A percentile compares a stretch with the other conserved stretches of the same genome.
Evolutionary conservation across 1,284 basidiomycete species (phyloP).

Genomic region (Malassezia vespertilionis): DNA sequence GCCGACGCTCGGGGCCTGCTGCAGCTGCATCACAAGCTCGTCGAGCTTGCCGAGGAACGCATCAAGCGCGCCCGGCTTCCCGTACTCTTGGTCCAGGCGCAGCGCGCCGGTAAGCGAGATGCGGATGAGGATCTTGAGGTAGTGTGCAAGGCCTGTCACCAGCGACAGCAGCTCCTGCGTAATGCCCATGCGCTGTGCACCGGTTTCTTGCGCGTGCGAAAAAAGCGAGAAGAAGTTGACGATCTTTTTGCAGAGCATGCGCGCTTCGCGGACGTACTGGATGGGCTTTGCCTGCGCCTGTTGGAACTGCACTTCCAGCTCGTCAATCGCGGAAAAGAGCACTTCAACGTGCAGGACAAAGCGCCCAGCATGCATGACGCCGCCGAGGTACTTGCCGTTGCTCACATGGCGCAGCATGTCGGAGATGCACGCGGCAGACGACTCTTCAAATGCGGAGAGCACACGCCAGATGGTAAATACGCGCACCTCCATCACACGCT

Average conservation of each 20-base stretch:
- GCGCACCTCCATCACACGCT: slow-evolving; percentile 88
- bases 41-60: slow-evolving; percentile 76
- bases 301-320: slow-evolving; percentile 82
- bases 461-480: slow-evolving; percentile 99
- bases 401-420: slow-evolving; percentile 94
- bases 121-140: slow-evolving; percentile 96
- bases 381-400: slow-evolving; percentile 87
- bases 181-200: slow-evolving; percentile 79
- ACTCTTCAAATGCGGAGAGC: slow-evolving; percentile 93
- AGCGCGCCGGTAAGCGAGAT: slow-evolving; percentile 92
- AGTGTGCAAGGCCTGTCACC: slow-evolving; percentile 94
- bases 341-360: slow-evolving; percentile 98
- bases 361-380: slow-evolving; percentile 93
- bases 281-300: slow-evolving; percentile 63
- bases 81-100: slow-evolving; percentile 82
- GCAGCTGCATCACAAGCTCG: slow-evolving; percentile 49
- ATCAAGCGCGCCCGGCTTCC: slow-evolving; percentile 68
- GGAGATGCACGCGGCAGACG: slow-evolving; percentile 95
- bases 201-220: slow-evolving; percentile 89
- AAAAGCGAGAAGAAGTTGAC: slow-evolving; percentile 95
- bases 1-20: slow-evolving; percentile 28
- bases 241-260: slow-evolving; percentile 96
- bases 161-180: slow-evolving; percentile 94
- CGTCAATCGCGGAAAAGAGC: slow-evolving; percentile 91
- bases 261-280: slow-evolving; percentile 92